A percentile compares a stretch with the other conserved stretches of the same genome.
These are phyloP conservation scores for Erythrophleum fordii DNA, from an alignment of 306 rosid species.

Conservation along the genomic window DNA sequence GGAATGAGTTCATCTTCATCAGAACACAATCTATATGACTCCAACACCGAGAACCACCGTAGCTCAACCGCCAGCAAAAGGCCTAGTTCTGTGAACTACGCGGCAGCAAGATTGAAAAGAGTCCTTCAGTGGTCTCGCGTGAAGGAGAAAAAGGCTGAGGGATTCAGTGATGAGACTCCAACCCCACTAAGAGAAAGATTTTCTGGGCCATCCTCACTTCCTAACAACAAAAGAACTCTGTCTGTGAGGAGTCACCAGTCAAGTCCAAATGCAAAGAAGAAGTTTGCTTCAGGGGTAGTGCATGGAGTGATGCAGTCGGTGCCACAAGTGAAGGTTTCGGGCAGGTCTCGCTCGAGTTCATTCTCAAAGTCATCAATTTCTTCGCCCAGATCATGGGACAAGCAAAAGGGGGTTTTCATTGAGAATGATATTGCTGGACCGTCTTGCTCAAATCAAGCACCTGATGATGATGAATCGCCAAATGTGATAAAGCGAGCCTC, in stretches of 20 bases:
- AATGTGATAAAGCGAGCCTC: slow-evolving; percentile 47
- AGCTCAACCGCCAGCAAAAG: slow-evolving; percentile 50
- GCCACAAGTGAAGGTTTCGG: slow-evolving; percentile 64
- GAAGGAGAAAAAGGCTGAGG: slow-evolving; percentile 61
- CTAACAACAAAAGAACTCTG: slow-evolving; percentile 84
- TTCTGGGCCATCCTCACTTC: slow-evolving; percentile 62
- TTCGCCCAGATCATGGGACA: slow-evolving; percentile 74
- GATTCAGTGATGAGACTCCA: slow-evolving; percentile 59
- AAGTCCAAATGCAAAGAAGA: slow-evolving; percentile 96
- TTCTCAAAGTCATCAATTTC: slow-evolving; percentile 82
- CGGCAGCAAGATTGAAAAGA: slow-evolving; percentile 67
- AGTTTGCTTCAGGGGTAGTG: slow-evolving; percentile 76
- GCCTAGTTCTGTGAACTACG: slow-evolving; percentile 68
- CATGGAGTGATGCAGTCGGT: slow-evolving; percentile 72
- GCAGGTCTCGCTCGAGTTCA: slow-evolving; percentile 82
- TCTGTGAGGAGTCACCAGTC: slow-evolving; percentile 86
- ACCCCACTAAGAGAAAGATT: slow-evolving; percentile 81
- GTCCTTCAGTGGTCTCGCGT: slow-evolving; percentile 70
- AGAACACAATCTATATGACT: slow-evolving; percentile 49
- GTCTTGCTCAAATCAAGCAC: slow-evolving; percentile 57
- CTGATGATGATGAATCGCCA: slow-evolving; percentile 48
- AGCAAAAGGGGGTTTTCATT: slow-evolving; percentile 67
- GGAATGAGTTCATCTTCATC: slow-evolving; percentile 63
- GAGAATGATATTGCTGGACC: slow-evolving; percentile 73
- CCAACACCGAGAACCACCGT: slow-evolving; percentile 40